A percentile compares a stretch with the other conserved stretches of the same genome.
phyloP scores from a whole-genome alignment of 2,329 filamentous ascomycete genomes.

The Apiospora sp. region DNA sequence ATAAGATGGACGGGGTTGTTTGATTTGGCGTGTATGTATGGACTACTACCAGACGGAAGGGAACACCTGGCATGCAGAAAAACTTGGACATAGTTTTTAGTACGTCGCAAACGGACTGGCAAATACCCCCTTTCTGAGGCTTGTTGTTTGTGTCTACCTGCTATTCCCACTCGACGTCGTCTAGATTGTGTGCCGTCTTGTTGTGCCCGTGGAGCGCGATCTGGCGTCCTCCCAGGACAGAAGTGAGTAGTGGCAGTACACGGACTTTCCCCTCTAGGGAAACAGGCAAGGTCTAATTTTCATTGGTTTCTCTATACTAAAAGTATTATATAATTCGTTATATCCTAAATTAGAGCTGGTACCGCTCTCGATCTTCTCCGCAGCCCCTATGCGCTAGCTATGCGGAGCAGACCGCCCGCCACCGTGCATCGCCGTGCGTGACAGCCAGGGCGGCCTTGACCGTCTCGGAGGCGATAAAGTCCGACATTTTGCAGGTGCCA shows the following conservation, averaged over 20 bases:
- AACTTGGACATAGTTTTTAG: constrained; percentile 19
- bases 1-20: constrained; percentile 9
- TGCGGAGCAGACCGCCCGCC: constrained; percentile 31
- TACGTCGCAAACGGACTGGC: constrained; percentile 7
- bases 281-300: neutral
- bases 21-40: neutral
- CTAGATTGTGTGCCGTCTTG: neutral
- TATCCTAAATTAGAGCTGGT: neutral
- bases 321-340: neutral
- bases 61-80: neutral
- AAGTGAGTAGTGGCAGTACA: neutral
- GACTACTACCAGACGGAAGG: neutral
- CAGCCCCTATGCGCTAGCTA: neutral
- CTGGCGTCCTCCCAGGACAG: neutral
- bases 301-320: neutral
- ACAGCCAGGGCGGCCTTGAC: constrained; percentile 33
- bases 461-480: constrained; percentile 31
- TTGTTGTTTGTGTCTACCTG: neutral
- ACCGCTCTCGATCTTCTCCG: neutral
- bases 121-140: neutral
- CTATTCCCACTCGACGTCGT: neutral
- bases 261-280: neutral
- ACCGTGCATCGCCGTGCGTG: constrained; percentile 33
- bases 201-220: neutral
- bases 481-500: constrained; percentile 33